Evolutionary conservation across 2,329 filamentous ascomycete genomes (phyloP), one percentile per base, ranked within the genome.

Genomic region (Septoria linicola): DNA sequence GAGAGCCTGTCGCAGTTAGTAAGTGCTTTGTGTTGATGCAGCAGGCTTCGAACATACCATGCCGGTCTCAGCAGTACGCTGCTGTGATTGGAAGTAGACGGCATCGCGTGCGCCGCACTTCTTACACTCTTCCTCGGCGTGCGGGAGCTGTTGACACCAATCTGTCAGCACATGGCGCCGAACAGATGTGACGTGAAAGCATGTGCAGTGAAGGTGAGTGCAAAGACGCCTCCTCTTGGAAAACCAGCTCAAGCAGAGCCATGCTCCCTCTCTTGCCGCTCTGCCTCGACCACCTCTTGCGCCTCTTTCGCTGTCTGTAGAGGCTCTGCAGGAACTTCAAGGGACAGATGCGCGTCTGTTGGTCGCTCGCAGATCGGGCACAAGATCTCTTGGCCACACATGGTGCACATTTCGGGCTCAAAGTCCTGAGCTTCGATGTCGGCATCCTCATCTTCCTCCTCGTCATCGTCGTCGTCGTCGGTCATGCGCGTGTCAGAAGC

Each of bases 1-100:
- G 35, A 78, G 70, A 65, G 73, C 74, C 75, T 78, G 56, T 0
- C 25, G 25, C 39, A 27, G 20, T 16, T 8, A 39, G 55, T 35
- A 58, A 48, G 13, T 25, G 51, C 52, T 6, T 51, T 35, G 39
- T 46, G 66, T 35, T 27, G 34, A 31, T 35, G 23, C 13, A 3
- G 20, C 20, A 19, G n/a, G 13, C 14, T 27, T 6, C 19, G 8
- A 17, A 62, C 87, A 79, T 73, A 97, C 93, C 93, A 99, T 99
- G 76, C 93, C 93, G 37, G 93, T 99, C 72, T 97, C 91, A 41
- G 89, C 89, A 62, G 87, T 96, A 73, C 93, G 87, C 76, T 97
- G 91, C 70, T 99, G 93, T 56, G 91, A 96, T 76, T 99, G 93
- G 78, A 99, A 99, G 76, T 96, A 99, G 54, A 99, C 95, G 39